Base-by-base conservation (phyloP, 2,329 filamentous ascomycete species). In the Fusarium euwallaceae region DNA sequence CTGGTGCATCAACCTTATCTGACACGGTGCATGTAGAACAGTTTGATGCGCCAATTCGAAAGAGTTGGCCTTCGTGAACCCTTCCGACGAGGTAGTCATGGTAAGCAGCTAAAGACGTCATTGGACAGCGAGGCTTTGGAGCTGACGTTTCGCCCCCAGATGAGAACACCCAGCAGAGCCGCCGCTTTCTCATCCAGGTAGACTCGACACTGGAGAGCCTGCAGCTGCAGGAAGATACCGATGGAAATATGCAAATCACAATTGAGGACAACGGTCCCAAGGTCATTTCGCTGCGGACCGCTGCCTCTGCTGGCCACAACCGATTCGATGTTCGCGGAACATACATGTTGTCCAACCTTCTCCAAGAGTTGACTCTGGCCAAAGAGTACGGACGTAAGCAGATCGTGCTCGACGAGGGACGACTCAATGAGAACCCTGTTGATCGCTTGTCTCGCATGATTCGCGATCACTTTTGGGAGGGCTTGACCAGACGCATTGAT, bases 221-320 rank as follows among this genome's bases (percentile, higher is more conserved):
- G 53, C 88, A 95, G 71, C 90, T 91, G 41, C 93, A 96, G 76
- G 97, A 99, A 83, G 97, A 99, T 80, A 97, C 95, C 34, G 95
- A 99, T 83, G 88, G 90, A 66, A 98, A 99, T 83, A 94, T 95
- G 88, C 95, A 98, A 83, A 99, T 99, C 82, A 99, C 97, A 34
- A 97, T 98, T 78, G 97, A 98, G 81, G 97, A 99, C 84, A 90
- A 91, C 74, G 97, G 97, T 0, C 96, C 97, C 60, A 99, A 98
- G 89, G 92, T 95, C 55, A 89, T 98, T 64, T 92, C 93, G 41
- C 87, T 98, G 41, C 93, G 95, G 74, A 98, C 96, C 4, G 93
- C 94, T 32, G 92, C 90, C 24, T 98, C 95, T 39, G 94, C 93
- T 76, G 96, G 95, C 48, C 91, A 94, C 86, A 96, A 95, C 80